Base-by-base conservation (phyloP, 257 asterid genomes). In the Solanum peruvianum region DNA sequence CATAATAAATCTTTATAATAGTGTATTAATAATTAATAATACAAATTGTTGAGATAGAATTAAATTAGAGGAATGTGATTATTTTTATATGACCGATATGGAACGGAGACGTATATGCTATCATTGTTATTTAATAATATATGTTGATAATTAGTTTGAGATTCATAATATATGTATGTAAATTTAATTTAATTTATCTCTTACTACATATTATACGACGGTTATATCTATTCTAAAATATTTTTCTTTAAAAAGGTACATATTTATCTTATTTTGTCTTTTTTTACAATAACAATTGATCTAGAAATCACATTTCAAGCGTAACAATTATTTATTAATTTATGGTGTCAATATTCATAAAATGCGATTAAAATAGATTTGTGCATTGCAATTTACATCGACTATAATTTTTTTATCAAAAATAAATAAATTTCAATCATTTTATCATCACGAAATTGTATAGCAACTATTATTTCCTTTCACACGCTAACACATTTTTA, bases 391-490 rank as follows among this genome's bases (percentile, higher is more conserved):
- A 52, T 52, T 52, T 52, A 16, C 10, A 52, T 4, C 0, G 0
- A 62, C 0, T 14, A 13, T 11, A 7, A 1, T 2, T 15, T 1
- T 6, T 66, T 0, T 6, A 27, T 25, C 0, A 66, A 25, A 15
- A 66, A 1, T 27, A 2, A 6, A 66, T 2, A 13, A 5, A 66
- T 66, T 2, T 25, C 9, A 14, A 25, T 25, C 2, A 27, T 66
- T 12, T 7, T 5, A 13, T 27, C 2, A 13, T 27, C 1, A 3
- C 20, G 8, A 25, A 0, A 5, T 66, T 0, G 1, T 27, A 13
- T 12, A 66, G 1, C 4, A 12, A 12, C 6, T 75, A 39, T 12
- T 23, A 45, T 27, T 45, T 15, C 11, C 4, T 78, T 45, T 45
- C 23, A 45, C 84, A 78, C 10, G 0, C 6, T 33, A 44, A 77